Percentiles rank a stretch among this genome's conserved stretches.
Conservation (phyloP, 2,329 filamentous ascomycete species). For the Fusarium nurragi region DNA sequence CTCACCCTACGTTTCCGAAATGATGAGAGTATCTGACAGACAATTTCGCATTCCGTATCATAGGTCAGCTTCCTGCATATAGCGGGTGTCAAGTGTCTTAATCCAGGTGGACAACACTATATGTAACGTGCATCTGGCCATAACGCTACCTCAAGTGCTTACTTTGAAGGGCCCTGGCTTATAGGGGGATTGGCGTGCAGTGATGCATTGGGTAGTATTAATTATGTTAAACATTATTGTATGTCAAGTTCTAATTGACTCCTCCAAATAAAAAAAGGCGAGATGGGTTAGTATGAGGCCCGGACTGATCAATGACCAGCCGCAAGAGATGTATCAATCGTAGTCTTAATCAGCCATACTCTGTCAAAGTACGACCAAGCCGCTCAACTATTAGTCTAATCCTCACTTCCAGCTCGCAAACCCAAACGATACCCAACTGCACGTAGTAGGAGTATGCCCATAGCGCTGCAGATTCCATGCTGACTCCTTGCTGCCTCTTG, state of each 20-base stretch:
- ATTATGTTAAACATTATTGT: constrained; percentile 18
- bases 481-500: constrained; percentile 20
- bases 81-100: too few relatives aligned
- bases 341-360: not conserved
- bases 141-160: not conserved
- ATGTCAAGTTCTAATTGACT: not conserved
- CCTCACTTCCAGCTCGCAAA: constrained; percentile 14
- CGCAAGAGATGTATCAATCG: not conserved
- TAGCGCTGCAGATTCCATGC: constrained; percentile 12
- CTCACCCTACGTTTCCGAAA: too few relatives aligned
- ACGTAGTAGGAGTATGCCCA: constrained; percentile 22
- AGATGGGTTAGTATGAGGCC: not conserved
- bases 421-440: constrained; percentile 5
- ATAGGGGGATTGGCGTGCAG: not conserved
- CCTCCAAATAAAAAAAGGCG: not conserved
- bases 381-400: constrained; percentile 24
- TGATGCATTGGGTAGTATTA: constrained; percentile 6
- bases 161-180: not conserved
- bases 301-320: not conserved
- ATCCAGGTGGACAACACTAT: not conserved
- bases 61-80: not conserved
- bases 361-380: constrained; percentile 18
- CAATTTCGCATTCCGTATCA: not conserved
- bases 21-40: too few relatives aligned
- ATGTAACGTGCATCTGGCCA: not conserved